Percentiles rank a stretch among this genome's conserved stretches.
Conservation (phyloP, 495 filamentous ascomycete genomes). For the Pyrenula aspistea region DNA sequence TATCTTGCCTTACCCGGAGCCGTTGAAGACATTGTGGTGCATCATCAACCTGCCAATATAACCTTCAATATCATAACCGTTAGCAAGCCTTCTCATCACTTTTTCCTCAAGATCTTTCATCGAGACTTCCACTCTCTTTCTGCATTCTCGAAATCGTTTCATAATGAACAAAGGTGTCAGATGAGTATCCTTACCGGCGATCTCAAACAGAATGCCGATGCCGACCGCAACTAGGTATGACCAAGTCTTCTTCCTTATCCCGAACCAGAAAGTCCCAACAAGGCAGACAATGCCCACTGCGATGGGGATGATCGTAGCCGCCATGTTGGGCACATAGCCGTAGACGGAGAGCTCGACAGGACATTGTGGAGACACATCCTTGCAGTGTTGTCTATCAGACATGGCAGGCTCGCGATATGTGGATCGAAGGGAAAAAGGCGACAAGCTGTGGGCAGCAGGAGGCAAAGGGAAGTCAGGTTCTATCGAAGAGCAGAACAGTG, state of each 20-base stretch:
- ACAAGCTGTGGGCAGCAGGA: too few species aligned
- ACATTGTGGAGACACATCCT: conserved; percentile 34
- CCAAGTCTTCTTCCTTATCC: conserved; percentile 48
- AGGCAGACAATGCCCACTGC: conserved; percentile 39
- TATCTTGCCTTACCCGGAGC: neutral
- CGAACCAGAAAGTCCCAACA: conserved; percentile 30
- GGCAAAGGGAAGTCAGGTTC: too few species aligned
- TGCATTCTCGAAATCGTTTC: neutral
- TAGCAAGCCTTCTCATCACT: neutral
- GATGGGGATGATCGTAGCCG: conserved; percentile 49
- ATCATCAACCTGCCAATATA: conserved; percentile 50
- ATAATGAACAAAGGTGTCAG: too few species aligned
- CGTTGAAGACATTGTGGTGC: conserved; percentile 46
- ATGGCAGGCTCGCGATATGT: too few species aligned
- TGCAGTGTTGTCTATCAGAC: conserved; percentile 19
- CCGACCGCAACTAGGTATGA: conserved; percentile 43
- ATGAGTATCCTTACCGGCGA: too few species aligned
- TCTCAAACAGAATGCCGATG: conserved; percentile 16
- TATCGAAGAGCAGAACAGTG: too few species aligned
- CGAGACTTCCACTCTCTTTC: neutral
- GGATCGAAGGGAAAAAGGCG: too few species aligned
- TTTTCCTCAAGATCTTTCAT: neutral
- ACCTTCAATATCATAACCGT: conserved; percentile 34
- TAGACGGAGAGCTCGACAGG: conserved; percentile 50
- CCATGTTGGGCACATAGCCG: conserved; percentile 54